Evolutionary conservation across 2,329 filamentous ascomycete genomes (phyloP).

Genomic region (Raffaelea deltoideospora): DNA sequence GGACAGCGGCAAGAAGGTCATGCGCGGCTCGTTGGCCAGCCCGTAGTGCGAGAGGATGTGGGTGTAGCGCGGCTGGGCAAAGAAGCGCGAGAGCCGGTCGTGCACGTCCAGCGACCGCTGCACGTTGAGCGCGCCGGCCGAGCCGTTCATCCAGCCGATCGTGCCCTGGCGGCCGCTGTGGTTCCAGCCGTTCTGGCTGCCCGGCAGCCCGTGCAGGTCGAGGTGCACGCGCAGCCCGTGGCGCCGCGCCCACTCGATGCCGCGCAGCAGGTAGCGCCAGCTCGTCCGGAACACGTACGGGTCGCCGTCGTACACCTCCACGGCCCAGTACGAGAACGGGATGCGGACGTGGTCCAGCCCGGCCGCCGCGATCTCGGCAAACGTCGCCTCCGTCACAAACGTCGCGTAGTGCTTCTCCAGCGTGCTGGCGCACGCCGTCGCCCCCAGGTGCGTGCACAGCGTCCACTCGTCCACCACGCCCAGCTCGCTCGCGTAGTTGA

Average conservation of each 20-base stretch:
- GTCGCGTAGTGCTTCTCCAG: slow-evolving; percentile 86
- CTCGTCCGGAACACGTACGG: slow-evolving; percentile 76
- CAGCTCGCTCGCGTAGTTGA: slow-evolving; percentile 47
- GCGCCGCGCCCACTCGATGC: slow-evolving; percentile 85
- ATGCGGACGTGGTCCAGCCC: slow-evolving; percentile 96
- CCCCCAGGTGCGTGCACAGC: slow-evolving; percentile 54
- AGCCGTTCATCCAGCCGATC: slow-evolving; percentile 86
- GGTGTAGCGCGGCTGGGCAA: slow-evolving; percentile 81
- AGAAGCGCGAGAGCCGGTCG: slow-evolving; percentile 76
- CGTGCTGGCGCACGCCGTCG: slow-evolving; percentile 42
- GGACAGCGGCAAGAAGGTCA: slow-evolving; percentile 53
- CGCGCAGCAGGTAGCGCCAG: slow-evolving; percentile 86
- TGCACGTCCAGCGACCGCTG: slow-evolving; percentile 79
- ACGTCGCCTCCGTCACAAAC: slow-evolving; percentile 75
- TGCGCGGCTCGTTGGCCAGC: slow-evolving; percentile 83
- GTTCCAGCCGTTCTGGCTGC: slow-evolving; percentile 96
- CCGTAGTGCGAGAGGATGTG: slow-evolving; percentile 90
- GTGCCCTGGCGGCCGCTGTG: slow-evolving; percentile 72
- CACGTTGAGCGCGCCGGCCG: slow-evolving; percentile 61
- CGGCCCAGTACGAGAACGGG: slow-evolving; percentile 88
- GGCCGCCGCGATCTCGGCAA: slow-evolving; percentile 68
- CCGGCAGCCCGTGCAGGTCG: slow-evolving; percentile 81
- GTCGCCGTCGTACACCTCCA: slow-evolving; percentile 70
- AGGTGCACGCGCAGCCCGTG: slow-evolving; percentile 86
- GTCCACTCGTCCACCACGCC: slow-evolving; percentile 82